Base-by-base conservation (phyloP, 2,329 filamentous ascomycete species). In the Penicillium sp. region DNA sequence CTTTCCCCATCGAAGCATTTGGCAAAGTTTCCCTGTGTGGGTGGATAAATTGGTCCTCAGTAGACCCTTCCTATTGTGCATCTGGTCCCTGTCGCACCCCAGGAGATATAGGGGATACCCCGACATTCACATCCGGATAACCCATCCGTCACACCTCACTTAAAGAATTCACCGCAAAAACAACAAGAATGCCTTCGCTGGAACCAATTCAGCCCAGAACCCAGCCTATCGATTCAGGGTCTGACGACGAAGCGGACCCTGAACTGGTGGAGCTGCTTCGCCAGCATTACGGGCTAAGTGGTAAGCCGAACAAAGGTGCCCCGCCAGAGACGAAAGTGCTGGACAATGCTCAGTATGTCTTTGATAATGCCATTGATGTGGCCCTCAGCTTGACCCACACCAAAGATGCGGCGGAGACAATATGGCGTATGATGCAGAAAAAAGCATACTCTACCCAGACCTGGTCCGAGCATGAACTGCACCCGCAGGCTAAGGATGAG, bases 361-460 rank as follows among this genome's bases (percentile, higher is more conserved):
- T 90, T 77, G 87, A 96, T 78, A 95, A 97, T 76, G 86, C 91
- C 62, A 92, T 96, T 72, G 95, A 99, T 72, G 92, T 99, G 33
- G 91, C 92, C 11, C 80, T 99, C 44, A 90, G 93, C 69, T 92
- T 93, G 81, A 83, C 85, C 55, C 87, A 89, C 50, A 93, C 90
- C 53, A 96, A 95, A 75, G 83, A 83, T 31, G 93, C 96, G 0
- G 95, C 95, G 13, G 85, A 87, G 60, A 84, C 80, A 50, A 93
- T 99, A 66, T 89, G 90, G 76, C 76, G 81, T 10, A 84, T 91
- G 72, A 98, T 99, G 92, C 85, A 92, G 73, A 83, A 87, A 72
- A 92, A 91, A 70, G 78, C 82, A 37, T 98, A 96, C 76, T 95
- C 91, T 4, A 92, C 91, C 0, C 85, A 90, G 60, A 89, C 87